A percentile compares a stretch with the other conserved stretches of the same genome.
These are phyloP conservation scores for Ambrosiella beaveri DNA, from an alignment of 2,329 filamentous ascomycete genomes.

Conservation along the genomic window DNA sequence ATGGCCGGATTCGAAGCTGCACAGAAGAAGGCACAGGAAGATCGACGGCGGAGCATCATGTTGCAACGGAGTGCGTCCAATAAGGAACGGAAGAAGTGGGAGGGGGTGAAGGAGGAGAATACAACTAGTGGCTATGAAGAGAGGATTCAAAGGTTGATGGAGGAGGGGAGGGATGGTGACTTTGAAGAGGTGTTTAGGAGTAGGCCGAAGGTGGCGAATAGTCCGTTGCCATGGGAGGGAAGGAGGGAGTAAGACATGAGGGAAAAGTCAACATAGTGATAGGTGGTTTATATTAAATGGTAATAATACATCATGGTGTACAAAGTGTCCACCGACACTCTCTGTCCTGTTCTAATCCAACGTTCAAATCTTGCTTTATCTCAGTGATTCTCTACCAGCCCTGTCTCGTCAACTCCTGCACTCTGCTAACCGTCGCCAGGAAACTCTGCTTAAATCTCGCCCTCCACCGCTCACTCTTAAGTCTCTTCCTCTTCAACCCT, in stretches of 20 bases:
- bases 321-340: background rate
- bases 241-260: constrained; percentile 7
- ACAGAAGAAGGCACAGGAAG: constrained; percentile 41
- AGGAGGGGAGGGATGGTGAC: constrained; percentile 39
- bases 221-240: constrained; percentile 35
- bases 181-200: constrained; percentile 75
- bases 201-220: constrained; percentile 61
- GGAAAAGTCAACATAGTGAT: background rate
- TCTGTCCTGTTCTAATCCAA: constrained; percentile 4
- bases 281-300: background rate
- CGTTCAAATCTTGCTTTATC: background rate
- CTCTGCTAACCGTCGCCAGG: constrained; percentile 42
- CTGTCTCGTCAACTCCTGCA: constrained; percentile 54
- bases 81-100: constrained; percentile 23
- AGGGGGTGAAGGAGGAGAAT: constrained; percentile 23
- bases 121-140: constrained; percentile 18
- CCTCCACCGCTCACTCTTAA: constrained; percentile 52
- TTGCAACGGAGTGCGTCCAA: constrained; percentile 6
- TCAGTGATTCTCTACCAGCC: constrained; percentile 44
- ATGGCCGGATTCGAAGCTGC: constrained; percentile 47
- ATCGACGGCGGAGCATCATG: constrained; percentile 31
- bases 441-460: constrained; percentile 53
- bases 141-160: constrained; percentile 51
- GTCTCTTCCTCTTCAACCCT: constrained; percentile 61
- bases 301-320: constrained; percentile 11